Conservation (phyloP, 345 rosid species). For the Erucastrum elatum region DNA sequence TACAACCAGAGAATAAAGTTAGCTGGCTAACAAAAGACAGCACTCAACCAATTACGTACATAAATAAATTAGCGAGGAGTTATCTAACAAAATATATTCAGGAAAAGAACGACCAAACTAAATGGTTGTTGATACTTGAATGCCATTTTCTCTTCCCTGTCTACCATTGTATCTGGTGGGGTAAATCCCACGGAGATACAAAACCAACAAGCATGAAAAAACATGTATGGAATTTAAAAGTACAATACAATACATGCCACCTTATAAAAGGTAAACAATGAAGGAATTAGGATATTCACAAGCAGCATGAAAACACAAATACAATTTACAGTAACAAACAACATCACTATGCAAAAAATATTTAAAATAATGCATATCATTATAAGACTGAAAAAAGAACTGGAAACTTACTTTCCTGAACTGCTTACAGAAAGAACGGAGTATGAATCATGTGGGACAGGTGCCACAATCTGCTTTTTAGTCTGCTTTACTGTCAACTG, state of each 20-base stretch:
- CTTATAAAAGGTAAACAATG: neutral
- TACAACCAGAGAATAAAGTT: slow-evolving; percentile 46
- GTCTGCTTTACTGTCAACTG: slow-evolving; percentile 78
- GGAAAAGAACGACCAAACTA: slow-evolving; percentile 10
- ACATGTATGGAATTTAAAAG: neutral
- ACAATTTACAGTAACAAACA: slow-evolving; percentile 3
- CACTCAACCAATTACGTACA: slow-evolving; percentile 3
- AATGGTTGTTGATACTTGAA: slow-evolving; percentile 5
- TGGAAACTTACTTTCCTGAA: slow-evolving; percentile 86
- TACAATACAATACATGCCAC: neutral
- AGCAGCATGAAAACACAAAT: slow-evolving; percentile 21
- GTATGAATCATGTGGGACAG: slow-evolving; percentile 97
- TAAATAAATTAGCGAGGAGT: neutral
- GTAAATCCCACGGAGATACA: slow-evolving; percentile 1
- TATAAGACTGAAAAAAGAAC: slow-evolving; percentile 10
- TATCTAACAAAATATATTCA: neutral
- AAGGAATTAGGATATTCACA: neutral
- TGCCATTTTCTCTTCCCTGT: neutral
- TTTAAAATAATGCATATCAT: neutral
- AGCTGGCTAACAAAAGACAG: slow-evolving; percentile 18
- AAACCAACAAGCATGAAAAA: slow-evolving; percentile 12
- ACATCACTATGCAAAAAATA: slow-evolving; percentile 9
- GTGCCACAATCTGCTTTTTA: slow-evolving; percentile 85
- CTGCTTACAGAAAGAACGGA: slow-evolving; percentile 93
- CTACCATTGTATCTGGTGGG: neutral